Percentiles rank a stretch among this genome's conserved stretches.
Evolutionary conservation across 345 rosid genomes (phyloP).

Genomic region (Linum lewisii): DNA sequence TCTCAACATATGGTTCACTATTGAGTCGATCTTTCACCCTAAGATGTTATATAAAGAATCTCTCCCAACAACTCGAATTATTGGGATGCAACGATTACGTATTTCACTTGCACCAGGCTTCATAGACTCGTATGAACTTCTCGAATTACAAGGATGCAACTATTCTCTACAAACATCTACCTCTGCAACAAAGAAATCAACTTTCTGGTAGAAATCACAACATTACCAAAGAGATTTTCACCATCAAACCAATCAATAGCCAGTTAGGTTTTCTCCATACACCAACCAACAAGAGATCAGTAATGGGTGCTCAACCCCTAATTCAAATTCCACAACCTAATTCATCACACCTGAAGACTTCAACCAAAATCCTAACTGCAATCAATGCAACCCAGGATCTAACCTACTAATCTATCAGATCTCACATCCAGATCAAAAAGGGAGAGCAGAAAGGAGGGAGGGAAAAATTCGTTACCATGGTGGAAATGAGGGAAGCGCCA

Average conservation of each 20-base stretch:
- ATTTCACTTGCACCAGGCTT: too few relatives aligned
- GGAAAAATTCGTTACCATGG: constrained; percentile 39
- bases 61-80: too few relatives aligned
- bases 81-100: too few relatives aligned
- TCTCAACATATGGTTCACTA: background rate
- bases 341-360: background rate
- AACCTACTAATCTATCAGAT: background rate
- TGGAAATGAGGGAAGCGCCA: constrained; percentile 51
- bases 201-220: too few relatives aligned
- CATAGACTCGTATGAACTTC: too few relatives aligned
- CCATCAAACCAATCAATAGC: background rate
- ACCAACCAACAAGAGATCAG: too few relatives aligned
- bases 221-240: background rate
- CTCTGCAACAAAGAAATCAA: too few relatives aligned
- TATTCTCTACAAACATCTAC: too few relatives aligned
- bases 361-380: background rate
- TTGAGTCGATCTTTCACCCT: background rate
- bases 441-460: too few relatives aligned
- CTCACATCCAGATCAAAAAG: background rate
- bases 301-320: background rate
- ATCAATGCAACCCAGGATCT: background rate
- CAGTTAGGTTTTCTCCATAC: too few relatives aligned
- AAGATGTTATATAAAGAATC: too few relatives aligned
- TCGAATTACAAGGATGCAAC: too few relatives aligned
- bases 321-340: background rate